phyloP scores from a whole-genome alignment of 2,329 filamentous ascomycete species.

The Trichoderma cornu-damae region DNA sequence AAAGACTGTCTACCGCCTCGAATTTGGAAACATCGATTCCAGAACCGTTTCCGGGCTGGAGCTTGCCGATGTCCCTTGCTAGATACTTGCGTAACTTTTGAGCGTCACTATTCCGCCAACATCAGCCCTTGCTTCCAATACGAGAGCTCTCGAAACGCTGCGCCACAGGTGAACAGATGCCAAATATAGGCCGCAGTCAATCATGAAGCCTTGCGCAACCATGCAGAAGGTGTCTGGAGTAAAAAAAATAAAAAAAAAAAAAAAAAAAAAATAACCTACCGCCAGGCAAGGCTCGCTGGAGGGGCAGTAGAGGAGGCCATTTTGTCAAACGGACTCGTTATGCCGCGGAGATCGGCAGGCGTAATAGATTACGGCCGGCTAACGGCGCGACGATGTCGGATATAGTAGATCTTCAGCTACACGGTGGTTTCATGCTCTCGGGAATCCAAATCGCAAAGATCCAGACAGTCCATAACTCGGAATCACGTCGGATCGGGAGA shows the following conservation, averaged over 20 bases:
- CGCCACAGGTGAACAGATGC: neutral
- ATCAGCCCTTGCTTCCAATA: constrained; percentile 17
- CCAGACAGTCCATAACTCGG: constrained; percentile 34
- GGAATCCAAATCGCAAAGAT: constrained; percentile 27
- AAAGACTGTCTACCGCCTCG: constrained; percentile 39
- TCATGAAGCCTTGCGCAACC: neutral
- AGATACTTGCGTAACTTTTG: constrained; percentile 41
- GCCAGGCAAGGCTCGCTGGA: constrained; percentile 37
- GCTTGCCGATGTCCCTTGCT: constrained; percentile 40
- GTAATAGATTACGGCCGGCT: neutral
- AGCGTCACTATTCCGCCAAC: constrained; percentile 33
- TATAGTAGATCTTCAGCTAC: constrained; percentile 24
- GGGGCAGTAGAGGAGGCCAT: constrained; percentile 21
- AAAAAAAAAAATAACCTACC: too few relatives aligned
- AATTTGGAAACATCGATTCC: constrained; percentile 40
- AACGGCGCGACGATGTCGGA: constrained; percentile 3
- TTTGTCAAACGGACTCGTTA: neutral
- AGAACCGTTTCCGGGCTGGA: constrained; percentile 34
- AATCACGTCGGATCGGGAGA: constrained; percentile 24
- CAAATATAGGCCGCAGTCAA: neutral
- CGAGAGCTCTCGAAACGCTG: neutral
- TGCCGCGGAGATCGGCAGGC: neutral
- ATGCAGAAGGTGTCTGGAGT: neutral
- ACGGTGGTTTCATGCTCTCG: constrained; percentile 34
- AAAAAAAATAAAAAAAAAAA: too few relatives aligned